A percentile compares a stretch with the other conserved stretches of the same genome.
Evolutionary conservation across 257 asterid genomes (phyloP).

Genomic region (Cinchona pubescens): DNA sequence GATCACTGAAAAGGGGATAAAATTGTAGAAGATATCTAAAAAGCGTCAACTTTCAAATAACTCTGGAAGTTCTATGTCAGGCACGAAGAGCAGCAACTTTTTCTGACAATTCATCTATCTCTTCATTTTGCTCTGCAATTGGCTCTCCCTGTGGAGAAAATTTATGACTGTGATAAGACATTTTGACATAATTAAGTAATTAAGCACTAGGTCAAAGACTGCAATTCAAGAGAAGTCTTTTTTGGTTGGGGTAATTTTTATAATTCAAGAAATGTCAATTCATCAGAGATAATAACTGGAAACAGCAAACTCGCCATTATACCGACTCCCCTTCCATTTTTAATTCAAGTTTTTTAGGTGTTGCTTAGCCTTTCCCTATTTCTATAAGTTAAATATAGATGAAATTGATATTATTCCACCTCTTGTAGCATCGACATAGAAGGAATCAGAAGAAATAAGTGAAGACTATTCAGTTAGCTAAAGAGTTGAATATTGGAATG

Average conservation of each 20-base stretch:
- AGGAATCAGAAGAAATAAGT: not conserved
- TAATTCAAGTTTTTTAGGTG: not conserved
- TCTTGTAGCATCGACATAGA: not conserved
- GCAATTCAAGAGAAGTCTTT: not conserved
- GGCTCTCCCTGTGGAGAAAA: slow-evolving; percentile 29
- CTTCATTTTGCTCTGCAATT: slow-evolving; percentile 36
- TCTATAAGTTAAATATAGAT: not conserved
- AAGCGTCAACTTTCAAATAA: not conserved
- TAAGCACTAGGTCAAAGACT: not conserved
- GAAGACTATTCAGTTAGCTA: not conserved
- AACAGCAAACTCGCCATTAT: not conserved
- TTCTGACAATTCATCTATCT: slow-evolving; percentile 31
- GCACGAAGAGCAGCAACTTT: slow-evolving; percentile 29
- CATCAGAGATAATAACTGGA: not conserved
- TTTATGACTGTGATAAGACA: not conserved
- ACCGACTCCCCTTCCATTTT: not conserved
- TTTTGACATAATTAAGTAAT: not conserved
- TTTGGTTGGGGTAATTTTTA: not conserved
- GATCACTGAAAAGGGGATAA: slow-evolving; percentile 10
- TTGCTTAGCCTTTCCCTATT: not conserved
- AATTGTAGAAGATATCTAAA: not conserved
- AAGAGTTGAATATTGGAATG: not conserved
- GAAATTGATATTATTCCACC: not conserved
- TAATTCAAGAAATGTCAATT: not conserved
- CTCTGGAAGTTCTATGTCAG: slow-evolving; percentile 19